Percentiles rank a stretch among this genome's conserved stretches.
Conservation (phyloP, 768 basidiomycete genomes). For the Lentinula sp. region DNA sequence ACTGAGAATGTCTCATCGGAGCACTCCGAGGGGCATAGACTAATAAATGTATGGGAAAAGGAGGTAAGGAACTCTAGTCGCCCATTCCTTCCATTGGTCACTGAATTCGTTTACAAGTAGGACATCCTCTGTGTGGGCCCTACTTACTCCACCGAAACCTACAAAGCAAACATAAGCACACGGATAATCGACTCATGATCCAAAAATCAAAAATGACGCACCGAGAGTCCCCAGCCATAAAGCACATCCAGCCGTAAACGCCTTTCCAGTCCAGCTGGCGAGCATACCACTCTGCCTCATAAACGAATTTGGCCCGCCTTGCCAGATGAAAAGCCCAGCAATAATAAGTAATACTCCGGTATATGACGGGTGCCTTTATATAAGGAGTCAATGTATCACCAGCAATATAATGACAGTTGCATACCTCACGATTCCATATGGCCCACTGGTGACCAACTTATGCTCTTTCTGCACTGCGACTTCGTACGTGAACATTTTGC, state of each 20-base stretch:
- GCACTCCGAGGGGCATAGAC: not conserved
- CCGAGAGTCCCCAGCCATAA: not conserved
- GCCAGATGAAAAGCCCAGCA: conserved; percentile 9
- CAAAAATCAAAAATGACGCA: not conserved
- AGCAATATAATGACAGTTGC: not conserved
- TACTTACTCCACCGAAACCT: not conserved
- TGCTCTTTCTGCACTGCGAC: conserved; percentile 29
- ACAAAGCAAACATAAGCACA: not conserved
- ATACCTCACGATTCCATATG: conserved; percentile 26
- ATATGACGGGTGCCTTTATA: conserved; percentile 11
- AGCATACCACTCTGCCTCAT: conserved; percentile 11
- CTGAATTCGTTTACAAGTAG: conserved; percentile 17
- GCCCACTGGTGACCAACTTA: conserved; percentile 29
- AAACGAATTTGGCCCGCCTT: conserved; percentile 8
- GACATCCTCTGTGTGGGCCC: not conserved
- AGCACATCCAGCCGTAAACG: not conserved
- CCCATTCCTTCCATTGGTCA: conserved; percentile 21
- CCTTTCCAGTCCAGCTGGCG: conserved; percentile 7
- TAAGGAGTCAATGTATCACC: not conserved
- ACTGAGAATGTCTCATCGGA: too few relatives aligned
- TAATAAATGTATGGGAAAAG: conserved; percentile 28
- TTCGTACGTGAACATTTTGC: conserved; percentile 33
- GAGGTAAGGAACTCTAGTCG: conserved; percentile 20
- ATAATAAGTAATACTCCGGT: conserved; percentile 11
- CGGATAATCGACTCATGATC: not conserved